Evolutionary conservation across 108 stramenopile genomes (phyloP), one percentile per base, ranked within the genome.

Genomic region (Stephanodiscus triporus): DNA sequence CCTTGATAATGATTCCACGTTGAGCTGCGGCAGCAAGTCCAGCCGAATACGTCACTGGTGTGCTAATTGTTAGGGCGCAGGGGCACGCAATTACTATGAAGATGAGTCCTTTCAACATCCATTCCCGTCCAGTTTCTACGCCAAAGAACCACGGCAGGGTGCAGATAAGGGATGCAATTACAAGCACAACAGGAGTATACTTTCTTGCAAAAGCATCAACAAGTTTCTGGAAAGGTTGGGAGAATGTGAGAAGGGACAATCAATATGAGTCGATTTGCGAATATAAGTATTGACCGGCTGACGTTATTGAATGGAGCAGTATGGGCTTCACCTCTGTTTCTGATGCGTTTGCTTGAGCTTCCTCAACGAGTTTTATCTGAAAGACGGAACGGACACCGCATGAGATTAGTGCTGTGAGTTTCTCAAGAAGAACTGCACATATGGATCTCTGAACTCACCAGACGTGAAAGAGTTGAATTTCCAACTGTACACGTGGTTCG

Each of bases 1-100:
- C 94, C 71, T 94, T 93, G 38, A 97, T 79, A 14, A 97, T 76
- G 19, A 97, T 88, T 53, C 97, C 95, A 23, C 81, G 73, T 70
- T 93, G 89, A 6, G 97, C 94, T 19, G 91, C 83, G 14, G 91
- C 89, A 24, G 95, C 95, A 6, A 97, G 68, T 22, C 93, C 95
- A 32, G 95, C 91, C 20, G 91, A 94, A 63, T 94, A 94, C 20
- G 95, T 84, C 20, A 97, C 92, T 30, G 97, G 97, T 20, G 97
- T 94, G 55, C 86, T 84, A 37, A 96, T 95, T 7, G 92, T 95
- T 42, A 97, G 79, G n/a, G 97, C 94, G 82, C 97, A 97, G 2
- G 97, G 97, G 69, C 97, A 97, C 4, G 95, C 94, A 66, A 97
- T 86, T 10, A 97, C 95, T 59, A 96, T 78, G n/a, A 96, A 80